These are phyloP conservation scores for Stephania yunnanensis DNA, from an alignment of 164 flowering plant species.

Conservation along the genomic window DNA sequence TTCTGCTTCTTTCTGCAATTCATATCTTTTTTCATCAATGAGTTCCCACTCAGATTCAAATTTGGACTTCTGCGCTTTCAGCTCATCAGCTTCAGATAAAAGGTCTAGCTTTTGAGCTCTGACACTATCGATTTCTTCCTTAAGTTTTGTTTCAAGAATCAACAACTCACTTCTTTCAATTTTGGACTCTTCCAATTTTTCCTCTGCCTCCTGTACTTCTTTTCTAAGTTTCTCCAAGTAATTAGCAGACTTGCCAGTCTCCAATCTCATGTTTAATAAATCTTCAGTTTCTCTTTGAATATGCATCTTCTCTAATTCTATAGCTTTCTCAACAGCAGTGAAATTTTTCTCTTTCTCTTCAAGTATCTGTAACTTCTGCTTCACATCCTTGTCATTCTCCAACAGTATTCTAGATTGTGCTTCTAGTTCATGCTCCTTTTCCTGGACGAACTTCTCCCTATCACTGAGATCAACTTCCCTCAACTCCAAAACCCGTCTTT, in stretches of 20 bases:
- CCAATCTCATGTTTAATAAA: constrained; percentile 32
- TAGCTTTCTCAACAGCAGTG: constrained; percentile 39
- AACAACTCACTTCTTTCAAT: constrained; percentile 60
- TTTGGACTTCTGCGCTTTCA: constrained; percentile 75
- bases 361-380: constrained; percentile 34
- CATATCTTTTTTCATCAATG: constrained; percentile 85
- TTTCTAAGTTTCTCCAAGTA: constrained; percentile 47
- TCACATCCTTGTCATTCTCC: constrained; percentile 52
- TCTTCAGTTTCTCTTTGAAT: constrained; percentile 59
- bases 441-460: constrained; percentile 51
- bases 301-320: constrained; percentile 32
- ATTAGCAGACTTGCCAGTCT: constrained; percentile 39
- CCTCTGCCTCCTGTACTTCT: constrained; percentile 46
- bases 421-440: constrained; percentile 64
- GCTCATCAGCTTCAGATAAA: constrained; percentile 57
- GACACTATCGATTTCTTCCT: constrained; percentile 77
- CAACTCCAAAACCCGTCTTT: constrained; percentile 73
- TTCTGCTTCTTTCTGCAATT: constrained; percentile 56
- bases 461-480: constrained; percentile 66
- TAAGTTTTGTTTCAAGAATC: constrained; percentile 61
- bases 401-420: constrained; percentile 35
- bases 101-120: constrained; percentile 66
- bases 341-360: constrained; percentile 55
- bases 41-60: constrained; percentile 89
- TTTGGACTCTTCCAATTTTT: constrained; percentile 50